Base-by-base conservation (phyloP, 2,329 filamentous ascomycete species). In the Penicillium sp. region DNA sequence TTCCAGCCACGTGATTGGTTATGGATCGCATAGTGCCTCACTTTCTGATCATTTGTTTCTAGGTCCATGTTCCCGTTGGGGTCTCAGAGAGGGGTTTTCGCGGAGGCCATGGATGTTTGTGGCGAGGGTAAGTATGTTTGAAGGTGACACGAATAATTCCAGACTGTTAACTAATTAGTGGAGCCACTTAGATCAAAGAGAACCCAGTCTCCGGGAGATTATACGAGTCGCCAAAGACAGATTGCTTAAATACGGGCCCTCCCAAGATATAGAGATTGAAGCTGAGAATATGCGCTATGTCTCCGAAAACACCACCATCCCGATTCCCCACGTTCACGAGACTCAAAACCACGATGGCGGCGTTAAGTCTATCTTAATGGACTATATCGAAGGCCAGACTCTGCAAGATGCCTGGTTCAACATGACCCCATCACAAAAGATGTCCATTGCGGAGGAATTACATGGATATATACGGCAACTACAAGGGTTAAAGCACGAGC, bases 361-460 rank as follows among this genome's bases (percentile, higher is more conserved):
- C 8, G 12, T 37, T 12, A 32, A 31, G 32, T 48, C 46, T 12
- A 48, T 48, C 6, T n/a, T 35, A 6, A 48, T 48, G 46, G 22
- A 48, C 19, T 43, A 37, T 34, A 40, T 49, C n/a, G 42, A 49
- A 28, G 34, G 34, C n/a, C 42, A n/a, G 5, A 48, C 46, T 15
- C 32, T 45, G 21, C 42, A 45, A 29, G 21, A 45, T 24, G 43
- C 47, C n/a, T 57, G 53, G 54, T n/a, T 6, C 3, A 17, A n/a
- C 21, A 41, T 55, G 48, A 42, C 41, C 12, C 24, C 43, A 9
- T 37, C 48, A 7, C 38, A 55, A 28, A 55, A 45, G 40, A 15
- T 34, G 4, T 47, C 38, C 2, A 26, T 55, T 24, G 32, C 49
- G 2, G 22, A 55, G 19, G 45, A 55, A 13, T 48, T 57, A 10